phyloP scores from a whole-genome alignment of 106 monocot species.

The Agapanthus africanus region DNA sequence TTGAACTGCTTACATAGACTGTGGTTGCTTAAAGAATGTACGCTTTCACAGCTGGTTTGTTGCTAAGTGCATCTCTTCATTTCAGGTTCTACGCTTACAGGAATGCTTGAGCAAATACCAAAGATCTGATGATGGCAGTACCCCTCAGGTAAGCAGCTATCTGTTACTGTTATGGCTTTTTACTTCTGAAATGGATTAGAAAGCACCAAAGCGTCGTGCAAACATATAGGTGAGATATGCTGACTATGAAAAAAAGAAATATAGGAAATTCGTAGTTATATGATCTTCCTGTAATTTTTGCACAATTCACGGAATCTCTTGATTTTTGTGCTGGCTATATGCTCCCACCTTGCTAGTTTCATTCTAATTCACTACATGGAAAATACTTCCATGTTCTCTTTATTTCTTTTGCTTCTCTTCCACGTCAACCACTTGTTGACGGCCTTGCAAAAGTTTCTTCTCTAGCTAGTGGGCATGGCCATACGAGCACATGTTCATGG shows the following conservation, averaged over 20 bases:
- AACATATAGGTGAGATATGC: no score
- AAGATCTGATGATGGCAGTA: conserved; percentile 81
- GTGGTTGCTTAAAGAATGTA: neutral
- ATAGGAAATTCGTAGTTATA: no score
- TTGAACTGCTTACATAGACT: neutral
- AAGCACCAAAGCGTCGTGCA: no score
- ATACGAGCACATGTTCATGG: neutral
- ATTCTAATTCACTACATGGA: neutral
- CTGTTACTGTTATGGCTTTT: neutral
- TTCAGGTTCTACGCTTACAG: conserved; percentile 87
- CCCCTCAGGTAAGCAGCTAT: conserved; percentile 71
- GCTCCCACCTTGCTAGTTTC: neutral
- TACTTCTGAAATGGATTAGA: no score
- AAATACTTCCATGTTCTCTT: neutral
- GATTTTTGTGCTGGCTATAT: neutral
- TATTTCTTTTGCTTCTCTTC: neutral
- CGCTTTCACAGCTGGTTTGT: neutral
- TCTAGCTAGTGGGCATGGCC: neutral
- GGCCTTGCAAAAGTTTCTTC: neutral
- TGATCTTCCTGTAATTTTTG: no score
- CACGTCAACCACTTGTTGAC: neutral
- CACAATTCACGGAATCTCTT: no score
- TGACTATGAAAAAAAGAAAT: no score
- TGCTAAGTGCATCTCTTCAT: conserved; percentile 8
- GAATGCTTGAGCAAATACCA: conserved; percentile 95